phyloP scores from a whole-genome alignment of 192 early-diverging fungal genomes.

The Coemansia sp. region DNA sequence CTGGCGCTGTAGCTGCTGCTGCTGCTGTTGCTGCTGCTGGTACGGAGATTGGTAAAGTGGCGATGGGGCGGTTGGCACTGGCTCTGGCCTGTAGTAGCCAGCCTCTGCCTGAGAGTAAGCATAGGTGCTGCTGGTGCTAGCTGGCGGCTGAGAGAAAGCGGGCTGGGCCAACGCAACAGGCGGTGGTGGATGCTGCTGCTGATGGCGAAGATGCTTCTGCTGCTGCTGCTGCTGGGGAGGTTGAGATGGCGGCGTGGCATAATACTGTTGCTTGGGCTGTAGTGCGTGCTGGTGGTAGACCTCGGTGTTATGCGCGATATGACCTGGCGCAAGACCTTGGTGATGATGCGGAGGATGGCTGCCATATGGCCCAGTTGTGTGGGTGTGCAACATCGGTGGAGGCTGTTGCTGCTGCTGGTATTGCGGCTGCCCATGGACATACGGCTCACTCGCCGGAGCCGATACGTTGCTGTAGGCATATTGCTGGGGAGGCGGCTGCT shows the following conservation, averaged over 20 bases:
- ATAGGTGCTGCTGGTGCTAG: background rate
- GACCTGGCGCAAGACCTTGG: background rate
- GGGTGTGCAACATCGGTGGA: background rate
- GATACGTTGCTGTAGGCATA: slow-evolving; percentile 12
- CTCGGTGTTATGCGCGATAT: background rate
- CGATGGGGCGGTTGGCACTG: background rate
- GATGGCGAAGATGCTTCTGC: slow-evolving; percentile 6
- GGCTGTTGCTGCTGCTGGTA: slow-evolving; percentile 15
- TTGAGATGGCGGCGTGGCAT: slow-evolving; percentile 4
- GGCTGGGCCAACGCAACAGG: slow-evolving; percentile 1
- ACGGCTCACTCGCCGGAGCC: background rate
- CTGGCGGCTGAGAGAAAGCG: slow-evolving; percentile 1
- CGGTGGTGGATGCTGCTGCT: slow-evolving; percentile 6
- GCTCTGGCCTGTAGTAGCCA: slow-evolving; percentile 16
- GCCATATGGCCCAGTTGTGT: slow-evolving; percentile 3
- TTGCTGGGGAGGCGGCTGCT: slow-evolving; percentile 4
- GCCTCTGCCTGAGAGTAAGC: slow-evolving; percentile 9
- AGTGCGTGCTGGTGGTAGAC: slow-evolving; percentile 13
- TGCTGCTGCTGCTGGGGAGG: slow-evolving; percentile 10
- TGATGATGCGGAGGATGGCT: slow-evolving; percentile 1
- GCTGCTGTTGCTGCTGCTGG: slow-evolving; percentile 6
- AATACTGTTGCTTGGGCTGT: slow-evolving; percentile 7
- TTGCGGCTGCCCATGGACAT: slow-evolving; percentile 2
- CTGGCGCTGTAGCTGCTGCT: slow-evolving; percentile 8
- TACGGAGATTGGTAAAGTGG: slow-evolving; percentile 10